phyloP scores from a whole-genome alignment of 2,329 filamentous ascomycete genomes.

The Botrytis elliptica region DNA sequence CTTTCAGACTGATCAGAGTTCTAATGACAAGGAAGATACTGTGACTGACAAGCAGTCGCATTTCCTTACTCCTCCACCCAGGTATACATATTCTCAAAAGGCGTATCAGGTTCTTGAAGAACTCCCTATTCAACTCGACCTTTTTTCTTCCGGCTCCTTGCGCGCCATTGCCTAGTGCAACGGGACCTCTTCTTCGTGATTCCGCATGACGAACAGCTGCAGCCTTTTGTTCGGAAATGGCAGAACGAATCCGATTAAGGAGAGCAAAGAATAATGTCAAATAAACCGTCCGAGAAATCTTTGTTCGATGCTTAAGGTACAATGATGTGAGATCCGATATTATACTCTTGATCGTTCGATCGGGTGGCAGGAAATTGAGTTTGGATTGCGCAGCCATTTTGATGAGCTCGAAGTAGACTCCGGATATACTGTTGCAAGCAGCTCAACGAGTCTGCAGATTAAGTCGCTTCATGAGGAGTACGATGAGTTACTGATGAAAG shows the following conservation, averaged over 20 bases:
- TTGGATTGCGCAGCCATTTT: slow-evolving; percentile 76
- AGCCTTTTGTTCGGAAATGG: slow-evolving; percentile 89
- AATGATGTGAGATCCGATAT: slow-evolving; percentile 66
- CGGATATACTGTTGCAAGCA: slow-evolving; percentile 12
- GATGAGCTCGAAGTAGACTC: slow-evolving; percentile 7
- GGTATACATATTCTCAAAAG: slow-evolving; percentile 86
- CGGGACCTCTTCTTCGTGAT: slow-evolving; percentile 53
- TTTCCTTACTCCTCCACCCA: slow-evolving; percentile 84
- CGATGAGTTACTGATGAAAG: background rate
- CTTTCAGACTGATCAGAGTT: slow-evolving; percentile 91
- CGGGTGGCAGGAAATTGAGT: slow-evolving; percentile 64
- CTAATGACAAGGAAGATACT: slow-evolving; percentile 88
- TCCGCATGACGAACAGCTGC: slow-evolving; percentile 69
- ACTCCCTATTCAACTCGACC: slow-evolving; percentile 89
- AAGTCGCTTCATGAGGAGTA: slow-evolving; percentile 15
- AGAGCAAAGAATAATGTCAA: slow-evolving; percentile 78
- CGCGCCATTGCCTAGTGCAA: slow-evolving; percentile 41
- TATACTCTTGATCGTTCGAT: slow-evolving; percentile 63
- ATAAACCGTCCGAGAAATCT: slow-evolving; percentile 81
- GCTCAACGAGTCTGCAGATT: slow-evolving; percentile 14
- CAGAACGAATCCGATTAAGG: slow-evolving; percentile 83
- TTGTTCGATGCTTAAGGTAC: slow-evolving; percentile 77
- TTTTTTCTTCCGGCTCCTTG: slow-evolving; percentile 59
- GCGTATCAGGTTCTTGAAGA: slow-evolving; percentile 65
- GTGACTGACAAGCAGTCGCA: slow-evolving; percentile 82